Conservation (phyloP, 306 rosid species). For the Datisca glomerata region DNA sequence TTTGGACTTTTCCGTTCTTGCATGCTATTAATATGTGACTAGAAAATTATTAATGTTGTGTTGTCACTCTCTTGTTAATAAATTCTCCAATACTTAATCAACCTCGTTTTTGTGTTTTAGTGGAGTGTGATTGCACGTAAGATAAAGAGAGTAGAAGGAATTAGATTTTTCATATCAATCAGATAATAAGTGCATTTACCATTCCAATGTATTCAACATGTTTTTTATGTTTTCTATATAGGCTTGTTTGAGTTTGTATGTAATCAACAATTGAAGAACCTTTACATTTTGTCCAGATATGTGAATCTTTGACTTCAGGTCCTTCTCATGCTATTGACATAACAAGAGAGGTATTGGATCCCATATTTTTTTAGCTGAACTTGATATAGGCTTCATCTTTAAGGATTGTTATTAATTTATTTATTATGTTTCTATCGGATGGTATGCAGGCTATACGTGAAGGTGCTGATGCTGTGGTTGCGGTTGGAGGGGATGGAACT, state of each 20-base stretch:
- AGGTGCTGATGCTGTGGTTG: slow-evolving; percentile 85
- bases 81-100: too few species aligned
- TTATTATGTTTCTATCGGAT: too few species aligned
- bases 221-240: slow-evolving; percentile 8
- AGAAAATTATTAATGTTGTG: too few species aligned
- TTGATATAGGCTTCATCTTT: too few species aligned
- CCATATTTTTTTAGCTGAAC: slow-evolving; percentile 8
- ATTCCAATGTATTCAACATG: too few species aligned
- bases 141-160: neutral
- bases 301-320: slow-evolving; percentile 77
- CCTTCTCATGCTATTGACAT: slow-evolving; percentile 93
- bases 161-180: neutral
- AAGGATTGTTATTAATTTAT: too few species aligned
- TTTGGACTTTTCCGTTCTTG: too few species aligned
- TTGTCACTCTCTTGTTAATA: too few species aligned
- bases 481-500: slow-evolving; percentile 98
- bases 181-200: too few species aligned
- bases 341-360: slow-evolving; percentile 70
- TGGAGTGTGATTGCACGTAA: neutral
- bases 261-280: slow-evolving; percentile 1
- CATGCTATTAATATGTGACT: too few species aligned
- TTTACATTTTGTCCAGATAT: slow-evolving; percentile 41
- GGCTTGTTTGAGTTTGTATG: slow-evolving; percentile 13
- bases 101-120: neutral
- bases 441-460: slow-evolving; percentile 66